These are phyloP conservation scores for Clonostachys rosea DNA, from an alignment of 2,329 filamentous ascomycete genomes.

Conservation along the genomic window DNA sequence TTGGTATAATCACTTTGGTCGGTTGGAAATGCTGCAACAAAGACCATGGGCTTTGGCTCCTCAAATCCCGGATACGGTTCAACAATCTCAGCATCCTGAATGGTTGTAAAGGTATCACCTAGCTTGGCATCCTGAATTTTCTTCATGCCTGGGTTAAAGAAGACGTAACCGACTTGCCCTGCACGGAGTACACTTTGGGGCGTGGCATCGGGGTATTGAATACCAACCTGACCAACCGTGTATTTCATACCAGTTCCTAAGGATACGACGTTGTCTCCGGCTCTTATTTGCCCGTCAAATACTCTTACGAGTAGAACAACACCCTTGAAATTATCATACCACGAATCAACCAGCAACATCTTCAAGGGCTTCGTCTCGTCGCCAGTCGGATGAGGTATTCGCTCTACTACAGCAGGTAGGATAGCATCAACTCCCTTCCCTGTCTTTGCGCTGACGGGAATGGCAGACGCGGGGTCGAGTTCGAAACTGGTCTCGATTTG, in stretches of 20 bases:
- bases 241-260: conserved; percentile 88
- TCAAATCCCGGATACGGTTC: conserved; percentile 87
- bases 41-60: conserved; percentile 98
- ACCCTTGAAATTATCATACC: conserved; percentile 95
- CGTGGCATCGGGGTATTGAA: conserved; percentile 87
- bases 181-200: conserved; percentile 77
- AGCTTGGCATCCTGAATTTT: conserved; percentile 91
- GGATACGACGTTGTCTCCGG: conserved; percentile 82
- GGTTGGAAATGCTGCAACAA: conserved; percentile 92
- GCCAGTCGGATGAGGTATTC: conserved; percentile 76
- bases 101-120: conserved; percentile 87
- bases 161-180: conserved; percentile 93
- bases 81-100: conserved; percentile 71
- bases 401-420: conserved; percentile 78
- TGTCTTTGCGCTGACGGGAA: conserved; percentile 84
- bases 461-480: conserved; percentile 69
- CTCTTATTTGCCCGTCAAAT: conserved; percentile 79
- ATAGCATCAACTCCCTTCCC: conserved; percentile 82
- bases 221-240: conserved; percentile 91
- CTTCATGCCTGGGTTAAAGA: conserved; percentile 99
- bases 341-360: conserved; percentile 90
- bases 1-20: conserved; percentile 84
- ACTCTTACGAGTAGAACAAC: conserved; percentile 87
- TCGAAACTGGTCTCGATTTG: conserved; percentile 88
- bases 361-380: conserved; percentile 69